phyloP scores from a whole-genome alignment of 768 basidiomycete species.

The Russula compacta region DNA sequence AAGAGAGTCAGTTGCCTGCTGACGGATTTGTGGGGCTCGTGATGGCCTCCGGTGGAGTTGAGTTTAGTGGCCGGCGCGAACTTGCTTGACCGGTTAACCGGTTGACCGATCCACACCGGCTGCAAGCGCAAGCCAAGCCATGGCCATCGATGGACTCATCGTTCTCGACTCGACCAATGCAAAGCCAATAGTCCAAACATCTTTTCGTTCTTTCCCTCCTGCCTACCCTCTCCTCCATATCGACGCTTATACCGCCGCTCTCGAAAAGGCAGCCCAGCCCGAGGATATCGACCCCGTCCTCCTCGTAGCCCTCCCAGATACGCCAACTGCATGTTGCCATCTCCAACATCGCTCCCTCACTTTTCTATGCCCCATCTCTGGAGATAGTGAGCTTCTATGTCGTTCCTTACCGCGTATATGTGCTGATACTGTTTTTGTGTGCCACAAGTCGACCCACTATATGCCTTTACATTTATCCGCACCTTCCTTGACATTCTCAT shows the following conservation, averaged over 20 bases:
- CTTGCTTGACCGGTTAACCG: no score
- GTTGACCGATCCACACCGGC: no score
- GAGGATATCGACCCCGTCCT: conserved; percentile 67
- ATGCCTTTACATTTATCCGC: conserved; percentile 83
- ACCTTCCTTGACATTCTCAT: conserved; percentile 74
- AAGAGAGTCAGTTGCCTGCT: no score
- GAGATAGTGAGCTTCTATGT: conserved; percentile 54
- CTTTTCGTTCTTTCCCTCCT: conserved; percentile 68
- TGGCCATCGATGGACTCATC: conserved; percentile 22
- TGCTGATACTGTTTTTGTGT: conserved; percentile 6
- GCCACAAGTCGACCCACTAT: conserved; percentile 69
- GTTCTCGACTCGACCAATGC: conserved; percentile 23
- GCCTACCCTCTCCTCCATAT: conserved; percentile 81
- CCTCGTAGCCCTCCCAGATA: conserved; percentile 42
- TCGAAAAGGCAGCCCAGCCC: conserved; percentile 44
- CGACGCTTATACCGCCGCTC: conserved; percentile 71
- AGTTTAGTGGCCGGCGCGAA: no score
- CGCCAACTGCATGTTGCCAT: conserved; percentile 77
- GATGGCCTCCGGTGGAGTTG: no score
- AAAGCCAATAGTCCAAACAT: conserved; percentile 77
- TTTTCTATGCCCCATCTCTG: conserved; percentile 73
- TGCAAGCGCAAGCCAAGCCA: neutral
- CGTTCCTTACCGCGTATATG: neutral
- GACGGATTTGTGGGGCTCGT: no score
- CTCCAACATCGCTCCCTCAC: conserved; percentile 65